These are phyloP conservation scores for Komagataea norvegica DNA, from an alignment of 1,139 yeast genomes.

Conservation along the genomic window DNA sequence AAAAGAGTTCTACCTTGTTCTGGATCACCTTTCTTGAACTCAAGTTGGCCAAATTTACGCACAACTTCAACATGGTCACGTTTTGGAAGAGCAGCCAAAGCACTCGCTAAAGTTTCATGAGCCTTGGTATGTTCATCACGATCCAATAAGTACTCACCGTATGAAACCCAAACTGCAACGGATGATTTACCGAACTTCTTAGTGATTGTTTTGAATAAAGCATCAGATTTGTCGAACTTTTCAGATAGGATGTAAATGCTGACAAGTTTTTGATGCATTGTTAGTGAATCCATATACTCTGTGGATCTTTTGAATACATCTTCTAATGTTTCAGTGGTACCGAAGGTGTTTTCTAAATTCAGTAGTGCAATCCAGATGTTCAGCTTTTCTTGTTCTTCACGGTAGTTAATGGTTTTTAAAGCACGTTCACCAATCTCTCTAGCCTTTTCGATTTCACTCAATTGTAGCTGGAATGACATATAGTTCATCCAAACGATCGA, in stretches of 20 bases:
- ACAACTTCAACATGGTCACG: conserved; percentile 77
- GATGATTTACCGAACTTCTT: conserved; percentile 76
- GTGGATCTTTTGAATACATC: conserved; percentile 77
- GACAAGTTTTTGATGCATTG: conserved; percentile 75
- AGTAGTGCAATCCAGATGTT: conserved; percentile 95
- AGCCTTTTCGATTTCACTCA: conserved; percentile 91
- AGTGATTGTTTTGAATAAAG: conserved; percentile 57
- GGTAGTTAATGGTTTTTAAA: conserved; percentile 77
- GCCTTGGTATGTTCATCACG: conserved; percentile 53
- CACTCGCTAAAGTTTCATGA: conserved; percentile 64
- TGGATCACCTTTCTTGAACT: conserved; percentile 78
- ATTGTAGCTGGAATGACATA: conserved; percentile 95
- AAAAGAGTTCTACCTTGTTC: conserved; percentile 94
- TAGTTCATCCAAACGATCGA: conserved; percentile 96
- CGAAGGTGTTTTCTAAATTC: conserved; percentile 91
- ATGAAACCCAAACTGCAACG: conserved; percentile 70
- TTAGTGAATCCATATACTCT: conserved; percentile 85
- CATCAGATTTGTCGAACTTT: conserved; percentile 64
- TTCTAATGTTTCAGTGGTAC: conserved; percentile 76
- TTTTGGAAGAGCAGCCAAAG: conserved; percentile 69
- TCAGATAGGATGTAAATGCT: conserved; percentile 73
- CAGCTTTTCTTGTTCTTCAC: conserved; percentile 90
- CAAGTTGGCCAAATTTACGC: conserved; percentile 83
- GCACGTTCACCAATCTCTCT: conserved; percentile 93
- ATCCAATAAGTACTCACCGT: conserved; percentile 71